Base-by-base conservation (phyloP, 805 yeast genomes). In the Danielia reshetovae region DNA sequence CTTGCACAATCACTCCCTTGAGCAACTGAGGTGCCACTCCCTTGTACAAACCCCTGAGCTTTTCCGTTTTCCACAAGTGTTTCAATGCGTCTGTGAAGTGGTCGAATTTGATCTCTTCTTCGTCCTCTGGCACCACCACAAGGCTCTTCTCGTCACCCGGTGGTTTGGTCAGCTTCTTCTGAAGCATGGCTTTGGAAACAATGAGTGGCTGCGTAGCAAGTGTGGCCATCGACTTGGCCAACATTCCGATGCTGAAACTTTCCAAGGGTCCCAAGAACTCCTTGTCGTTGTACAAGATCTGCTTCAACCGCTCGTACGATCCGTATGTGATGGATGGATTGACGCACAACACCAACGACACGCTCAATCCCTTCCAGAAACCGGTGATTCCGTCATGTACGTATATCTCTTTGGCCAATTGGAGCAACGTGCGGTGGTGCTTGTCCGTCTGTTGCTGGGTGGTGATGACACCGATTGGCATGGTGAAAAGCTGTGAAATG, bases 261-360 rank as follows among this genome's bases (percentile, higher is more conserved):
- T 85, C 81, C 32, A 68, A 60, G 2, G 88, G 82, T 7, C 73
- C 65, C 42, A 85, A 66, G 40, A 59, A 62, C 40, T 59, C 52
- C 48, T 62, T 60, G 40, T 50, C 44, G 29, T 62, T 61, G 59
- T 60, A 77, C 26, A 82, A 51, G 3, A 74, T 46, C 28, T 65
- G 66, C 52, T 74, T 79, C 46, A 85, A 67, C 45, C 85, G 72
- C 54, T 83, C 88, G 56, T 75, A 82, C 3, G 87, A 70, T 6
- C 94, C 90, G 53, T 85, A 86, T 2, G 95, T 86, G 53, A 86
- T 86, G 25, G 93, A 79, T 3, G 95, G 95, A 60, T 86, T 86
- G 32, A 81, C 65, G 13, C 90, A 85, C 32, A 86, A 70, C 8
- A 85, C 82, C 49, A 85, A 58, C 6, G 86, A 77, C 6, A 87